phyloP scores from a whole-genome alignment of 1,284 basidiomycete genomes.

The Boletus mariae region DNA sequence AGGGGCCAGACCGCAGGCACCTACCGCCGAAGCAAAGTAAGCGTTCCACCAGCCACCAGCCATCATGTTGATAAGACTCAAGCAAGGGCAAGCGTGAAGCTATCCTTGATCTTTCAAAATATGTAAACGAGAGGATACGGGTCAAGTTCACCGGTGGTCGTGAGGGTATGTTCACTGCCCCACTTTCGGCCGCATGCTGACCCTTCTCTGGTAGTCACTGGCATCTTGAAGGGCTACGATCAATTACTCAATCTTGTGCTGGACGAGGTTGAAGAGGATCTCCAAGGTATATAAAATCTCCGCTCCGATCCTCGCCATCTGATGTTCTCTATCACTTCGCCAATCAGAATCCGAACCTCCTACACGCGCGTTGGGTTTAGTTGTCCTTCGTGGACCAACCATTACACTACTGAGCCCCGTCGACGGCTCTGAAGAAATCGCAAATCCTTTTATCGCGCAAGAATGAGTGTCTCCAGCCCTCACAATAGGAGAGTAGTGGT shows the following conservation, averaged over 20 bases:
- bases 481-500: background rate
- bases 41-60: conserved; percentile 5
- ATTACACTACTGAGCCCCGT: conserved; percentile 90
- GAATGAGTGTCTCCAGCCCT: conserved; percentile 32
- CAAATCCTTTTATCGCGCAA: conserved; percentile 71
- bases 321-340: conserved; percentile 5
- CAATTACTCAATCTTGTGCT: conserved; percentile 95
- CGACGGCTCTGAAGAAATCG: conserved; percentile 88
- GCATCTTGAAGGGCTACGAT: conserved; percentile 93
- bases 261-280: conserved; percentile 80
- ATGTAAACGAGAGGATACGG: conserved; percentile 86
- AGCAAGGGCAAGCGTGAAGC: conserved; percentile 88
- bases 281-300: conserved; percentile 51
- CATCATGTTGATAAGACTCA: conserved; percentile 30
- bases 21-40: conserved; percentile 25
- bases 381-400: conserved; percentile 88
- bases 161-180: conserved; percentile 63
- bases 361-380: conserved; percentile 73
- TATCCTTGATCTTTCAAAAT: conserved; percentile 94
- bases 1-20: conserved; percentile 39
- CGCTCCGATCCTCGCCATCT: conserved; percentile 16
- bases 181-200: background rate
- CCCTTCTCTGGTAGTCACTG: conserved; percentile 64
- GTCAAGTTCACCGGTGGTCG: conserved; percentile 97
- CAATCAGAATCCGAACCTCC: conserved; percentile 59